These are phyloP conservation scores for Hibiscus trionum DNA, from an alignment of 345 rosid genomes.

Conservation along the genomic window DNA sequence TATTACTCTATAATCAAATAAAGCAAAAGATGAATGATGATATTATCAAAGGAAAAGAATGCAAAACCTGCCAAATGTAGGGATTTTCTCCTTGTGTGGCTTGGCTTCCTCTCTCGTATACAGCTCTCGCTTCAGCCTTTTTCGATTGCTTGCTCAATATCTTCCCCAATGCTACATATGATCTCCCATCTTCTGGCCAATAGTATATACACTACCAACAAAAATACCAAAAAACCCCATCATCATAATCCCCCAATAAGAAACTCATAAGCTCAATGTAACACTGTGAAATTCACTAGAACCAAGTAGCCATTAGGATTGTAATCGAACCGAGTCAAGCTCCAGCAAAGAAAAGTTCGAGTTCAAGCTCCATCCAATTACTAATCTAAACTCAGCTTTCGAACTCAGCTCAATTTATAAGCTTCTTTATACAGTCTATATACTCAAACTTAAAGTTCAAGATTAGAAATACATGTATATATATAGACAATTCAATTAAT, in stretches of 20 bases:
- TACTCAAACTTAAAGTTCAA: neutral
- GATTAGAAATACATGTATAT: too few species aligned
- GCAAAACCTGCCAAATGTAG: conserved; percentile 87
- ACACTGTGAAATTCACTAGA: neutral
- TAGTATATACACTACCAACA: conserved; percentile 58
- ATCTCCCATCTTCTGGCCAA: conserved; percentile 98
- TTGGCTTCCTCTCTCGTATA: conserved; percentile 84
- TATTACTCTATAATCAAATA: neutral
- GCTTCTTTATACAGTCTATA: neutral
- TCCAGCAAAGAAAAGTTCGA: neutral
- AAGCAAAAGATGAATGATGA: neutral
- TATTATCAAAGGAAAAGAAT: neutral
- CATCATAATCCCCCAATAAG: neutral
- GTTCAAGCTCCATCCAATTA: neutral
- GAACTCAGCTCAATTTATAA: neutral
- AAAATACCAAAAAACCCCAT: conserved; percentile 10
- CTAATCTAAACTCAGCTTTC: neutral
- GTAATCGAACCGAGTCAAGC: neutral
- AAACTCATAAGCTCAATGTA: neutral
- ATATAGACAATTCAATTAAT: too few species aligned
- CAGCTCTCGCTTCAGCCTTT: conserved; percentile 53
- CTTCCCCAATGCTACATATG: conserved; percentile 86
- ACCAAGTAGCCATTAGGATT: neutral
- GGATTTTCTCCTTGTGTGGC: conserved; percentile 96
- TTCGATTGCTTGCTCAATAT: conserved; percentile 62